Conservation (phyloP, 2,329 filamentous ascomycete species). For the Verticillium alfalfae region DNA sequence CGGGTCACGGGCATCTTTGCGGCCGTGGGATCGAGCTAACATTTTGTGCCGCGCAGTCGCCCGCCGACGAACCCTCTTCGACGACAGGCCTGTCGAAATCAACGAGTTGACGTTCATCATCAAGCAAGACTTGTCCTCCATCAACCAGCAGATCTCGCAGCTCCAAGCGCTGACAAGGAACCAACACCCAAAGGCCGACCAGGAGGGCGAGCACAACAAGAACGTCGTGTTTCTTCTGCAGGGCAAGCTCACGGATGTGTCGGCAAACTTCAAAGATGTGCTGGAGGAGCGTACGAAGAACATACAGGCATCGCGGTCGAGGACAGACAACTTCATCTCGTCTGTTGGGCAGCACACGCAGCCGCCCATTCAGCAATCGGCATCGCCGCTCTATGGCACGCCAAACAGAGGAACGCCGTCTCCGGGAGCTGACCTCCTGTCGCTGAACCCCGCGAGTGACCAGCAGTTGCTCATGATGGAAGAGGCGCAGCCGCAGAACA, state of each 20-base stretch:
- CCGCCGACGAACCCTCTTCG: conserved; percentile 94
- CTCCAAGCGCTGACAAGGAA: conserved; percentile 74
- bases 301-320: conserved; percentile 85
- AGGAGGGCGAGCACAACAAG: conserved; percentile 96
- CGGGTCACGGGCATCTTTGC: too few species aligned
- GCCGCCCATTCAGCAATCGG: conserved; percentile 61
- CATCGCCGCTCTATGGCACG: conserved; percentile 81
- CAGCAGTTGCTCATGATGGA: conserved; percentile 92
- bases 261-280: conserved; percentile 94
- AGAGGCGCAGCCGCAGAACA: conserved; percentile 77
- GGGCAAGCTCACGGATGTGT: conserved; percentile 82
- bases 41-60: conserved; percentile 55
- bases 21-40: not conserved
- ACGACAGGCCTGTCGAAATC: conserved; percentile 92
- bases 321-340: conserved; percentile 95
- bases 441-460: conserved; percentile 78
- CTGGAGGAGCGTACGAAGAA: conserved; percentile 96
- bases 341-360: conserved; percentile 76
- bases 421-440: conserved; percentile 69
- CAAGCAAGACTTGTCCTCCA: conserved; percentile 84
- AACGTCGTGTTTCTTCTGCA: conserved; percentile 91
- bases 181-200: conserved; percentile 66
- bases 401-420: conserved; percentile 62
- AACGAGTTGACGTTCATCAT: conserved; percentile 90
- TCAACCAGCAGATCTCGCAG: conserved; percentile 80